Base-by-base conservation (phyloP, 2,329 filamentous ascomycete genomes). In the Microascus cirrosus region DNA sequence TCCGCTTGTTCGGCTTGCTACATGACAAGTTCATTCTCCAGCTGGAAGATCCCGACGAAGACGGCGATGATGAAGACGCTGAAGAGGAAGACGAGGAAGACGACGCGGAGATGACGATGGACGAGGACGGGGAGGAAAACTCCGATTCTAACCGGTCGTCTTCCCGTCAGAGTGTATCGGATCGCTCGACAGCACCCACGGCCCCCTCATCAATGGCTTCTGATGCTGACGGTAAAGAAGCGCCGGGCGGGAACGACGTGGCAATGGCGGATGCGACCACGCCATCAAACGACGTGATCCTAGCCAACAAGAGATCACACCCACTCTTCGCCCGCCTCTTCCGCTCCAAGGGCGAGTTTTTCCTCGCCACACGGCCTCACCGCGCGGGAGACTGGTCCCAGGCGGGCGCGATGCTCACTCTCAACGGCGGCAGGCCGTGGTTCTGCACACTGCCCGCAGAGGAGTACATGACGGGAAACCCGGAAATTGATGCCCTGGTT, bases 301-400 rank as follows among this genome's bases (percentile, higher is more conserved):
- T 85, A 1, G 74, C 73, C 3, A 82, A 78, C 63, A 86, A 84
- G 64, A 75, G 77, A n/a, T 70, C 72, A 0, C 71, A 80, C 56
- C 73, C 78, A 0, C 70, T 77, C 1, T 79, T 86, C 58, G 67
- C 69, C 1, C 77, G 77, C 2, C 76, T 86, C 8, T 78, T 85
- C 65, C 80, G 83, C 28, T 85, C 82, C 57, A 86, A 86, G 63
- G 83, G 83, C 2, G 78, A 82, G 53, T 78, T 82, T 62, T 81
- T 78, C 70, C 71, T 86, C 0, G 82, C 82, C 0, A 84, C 82
- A 0, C 74, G 83, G 0, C 81, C 82, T 0, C 72, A 73, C 32
- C 74, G 72, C 34, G 72, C 72, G 7, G 82, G 82, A 53, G 79
- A 82, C 52, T 86, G 82, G 83, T 84, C 80, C 0, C 82, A 84